Percentiles rank a stretch among this genome's conserved stretches.
These are phyloP conservation scores for Colletotrichum incanum DNA, from an alignment of 2,329 filamentous ascomycete species.

Conservation along the genomic window DNA sequence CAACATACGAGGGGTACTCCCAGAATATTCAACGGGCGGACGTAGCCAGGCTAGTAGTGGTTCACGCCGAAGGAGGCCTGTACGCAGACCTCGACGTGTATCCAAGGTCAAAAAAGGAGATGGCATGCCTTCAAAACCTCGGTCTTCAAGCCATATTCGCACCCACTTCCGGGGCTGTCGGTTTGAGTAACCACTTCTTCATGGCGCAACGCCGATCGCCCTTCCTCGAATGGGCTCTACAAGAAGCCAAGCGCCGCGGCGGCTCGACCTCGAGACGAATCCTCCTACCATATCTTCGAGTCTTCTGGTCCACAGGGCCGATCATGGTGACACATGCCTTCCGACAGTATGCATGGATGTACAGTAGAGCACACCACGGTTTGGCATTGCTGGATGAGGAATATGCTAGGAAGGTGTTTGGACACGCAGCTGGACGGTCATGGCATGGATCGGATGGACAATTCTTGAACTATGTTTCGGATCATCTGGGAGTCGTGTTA, in stretches of 20 bases:
- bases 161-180: slow-evolving; percentile 33
- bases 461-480: slow-evolving; percentile 45
- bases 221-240: slow-evolving; percentile 45
- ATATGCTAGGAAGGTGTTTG: slow-evolving; percentile 33
- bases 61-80: slow-evolving; percentile 46
- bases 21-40: slow-evolving; percentile 48
- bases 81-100: slow-evolving; percentile 48
- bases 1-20: slow-evolving; percentile 45
- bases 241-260: slow-evolving; percentile 46
- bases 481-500: slow-evolving; percentile 24
- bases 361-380: slow-evolving; percentile 3
- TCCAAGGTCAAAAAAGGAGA: slow-evolving; percentile 35
- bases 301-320: slow-evolving; percentile 49
- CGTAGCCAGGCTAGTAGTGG: slow-evolving; percentile 45
- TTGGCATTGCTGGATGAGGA: slow-evolving; percentile 42
- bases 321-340: slow-evolving; percentile 46
- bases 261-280: slow-evolving; percentile 36
- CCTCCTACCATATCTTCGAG: slow-evolving; percentile 46
- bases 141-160: slow-evolving; percentile 39
- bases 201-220: slow-evolving; percentile 44
- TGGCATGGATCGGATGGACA: slow-evolving; percentile 47
- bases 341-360: slow-evolving; percentile 43
- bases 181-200: slow-evolving; percentile 49
- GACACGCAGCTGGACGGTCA: slow-evolving; percentile 46
- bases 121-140: slow-evolving; percentile 43